Evolutionary conservation across 2,329 filamentous ascomycete genomes (phyloP).

Genomic region (Arthrocladium fulminans): DNA sequence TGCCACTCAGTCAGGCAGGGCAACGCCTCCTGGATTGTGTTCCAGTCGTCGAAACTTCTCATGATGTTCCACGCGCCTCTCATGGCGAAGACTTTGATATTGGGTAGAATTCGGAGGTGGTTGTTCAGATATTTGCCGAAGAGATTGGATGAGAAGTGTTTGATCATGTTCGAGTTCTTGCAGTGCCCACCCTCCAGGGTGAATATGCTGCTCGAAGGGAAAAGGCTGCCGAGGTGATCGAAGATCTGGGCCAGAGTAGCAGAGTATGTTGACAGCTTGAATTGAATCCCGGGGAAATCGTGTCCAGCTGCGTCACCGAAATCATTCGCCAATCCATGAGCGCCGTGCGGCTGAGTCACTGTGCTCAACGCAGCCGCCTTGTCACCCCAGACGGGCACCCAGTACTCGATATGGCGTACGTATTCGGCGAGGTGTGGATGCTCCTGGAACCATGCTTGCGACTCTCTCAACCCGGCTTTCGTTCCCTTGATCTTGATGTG

Average conservation of each 20-base stretch:
- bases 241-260: conserved; percentile 64
- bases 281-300: conserved; percentile 46
- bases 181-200: conserved; percentile 70
- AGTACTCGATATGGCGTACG: conserved; percentile 65
- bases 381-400: conserved; percentile 63
- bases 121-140: conserved; percentile 32
- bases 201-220: conserved; percentile 55
- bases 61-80: conserved; percentile 72
- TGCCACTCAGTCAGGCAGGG: conserved; percentile 54
- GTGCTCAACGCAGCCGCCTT: conserved; percentile 28
- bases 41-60: conserved; percentile 54
- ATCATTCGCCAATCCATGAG: background rate
- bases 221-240: conserved; percentile 49
- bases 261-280: conserved; percentile 55
- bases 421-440: conserved; percentile 53
- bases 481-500: conserved; percentile 70
- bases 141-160: conserved; percentile 41
- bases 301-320: conserved; percentile 37
- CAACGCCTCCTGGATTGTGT: conserved; percentile 51
- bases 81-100: conserved; percentile 59
- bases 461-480: conserved; percentile 50
- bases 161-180: conserved; percentile 63
- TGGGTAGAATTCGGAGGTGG: conserved; percentile 32
- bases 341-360: conserved; percentile 13
- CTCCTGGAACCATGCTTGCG: conserved; percentile 51